Percentiles rank a stretch among this genome's conserved stretches.
Evolutionary conservation across 345 rosid species (phyloP).

Genomic region (Rhizophora mangle): DNA sequence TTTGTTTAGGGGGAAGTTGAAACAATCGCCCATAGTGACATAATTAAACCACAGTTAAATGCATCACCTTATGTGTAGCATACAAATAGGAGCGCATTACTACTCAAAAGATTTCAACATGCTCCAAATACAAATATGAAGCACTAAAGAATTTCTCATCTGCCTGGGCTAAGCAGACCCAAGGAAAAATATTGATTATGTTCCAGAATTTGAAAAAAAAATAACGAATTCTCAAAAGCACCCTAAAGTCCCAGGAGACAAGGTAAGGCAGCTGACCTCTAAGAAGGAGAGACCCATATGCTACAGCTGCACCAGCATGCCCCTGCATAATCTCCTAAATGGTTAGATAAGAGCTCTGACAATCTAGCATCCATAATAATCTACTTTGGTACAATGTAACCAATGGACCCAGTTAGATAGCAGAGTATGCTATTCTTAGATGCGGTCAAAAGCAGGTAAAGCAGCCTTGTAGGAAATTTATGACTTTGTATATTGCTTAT

Average conservation of each 20-base stretch:
- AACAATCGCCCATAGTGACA: too few species aligned
- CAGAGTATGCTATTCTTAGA: too few species aligned
- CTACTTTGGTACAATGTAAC: too few species aligned
- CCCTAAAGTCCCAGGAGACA: not conserved
- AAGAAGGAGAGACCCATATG: conserved; percentile 87
- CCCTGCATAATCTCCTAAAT: conserved; percentile 46
- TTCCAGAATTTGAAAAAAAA: not conserved
- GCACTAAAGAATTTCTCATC: not conserved
- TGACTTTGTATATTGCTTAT: too few species aligned
- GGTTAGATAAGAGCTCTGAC: conserved; percentile 6
- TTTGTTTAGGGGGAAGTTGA: too few species aligned
- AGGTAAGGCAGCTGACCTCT: conserved; percentile 47
- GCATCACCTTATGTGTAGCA: too few species aligned
- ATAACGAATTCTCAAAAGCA: not conserved
- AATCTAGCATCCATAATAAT: not conserved
- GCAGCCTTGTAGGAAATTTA: too few species aligned
- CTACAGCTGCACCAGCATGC: conserved; percentile 88
- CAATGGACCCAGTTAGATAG: too few species aligned
- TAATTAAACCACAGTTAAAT: too few species aligned
- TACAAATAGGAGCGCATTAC: too few species aligned
- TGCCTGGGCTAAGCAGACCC: not conserved
- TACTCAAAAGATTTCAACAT: not conserved
- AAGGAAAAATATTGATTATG: not conserved
- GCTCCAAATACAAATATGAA: not conserved
- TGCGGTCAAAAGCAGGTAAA: too few species aligned